Evolutionary conservation across 2,329 filamentous ascomycete species (phyloP), one percentile per base, ranked within the genome.

Genomic region (Boeremia exigua): DNA sequence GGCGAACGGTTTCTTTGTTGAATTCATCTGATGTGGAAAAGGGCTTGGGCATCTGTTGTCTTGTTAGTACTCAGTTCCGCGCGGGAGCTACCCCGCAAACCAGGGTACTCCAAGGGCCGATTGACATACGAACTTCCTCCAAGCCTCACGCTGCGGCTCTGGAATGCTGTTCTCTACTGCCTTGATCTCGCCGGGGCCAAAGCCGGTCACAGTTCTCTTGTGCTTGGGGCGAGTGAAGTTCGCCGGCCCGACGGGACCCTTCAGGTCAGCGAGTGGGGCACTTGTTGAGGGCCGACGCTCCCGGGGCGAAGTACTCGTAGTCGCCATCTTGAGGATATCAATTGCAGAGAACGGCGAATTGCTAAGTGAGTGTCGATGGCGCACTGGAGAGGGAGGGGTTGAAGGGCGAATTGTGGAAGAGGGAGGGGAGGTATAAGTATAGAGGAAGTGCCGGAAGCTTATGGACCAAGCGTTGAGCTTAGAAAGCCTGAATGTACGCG

Each of bases 141-240:
- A 88, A 74, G 91, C 90, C 68, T 86, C 91, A 62, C 93, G 88
- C 81, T 96, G 88, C 30, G 88, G 87, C 76, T 97, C 93, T 42
- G 94, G 94, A 71, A 98, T 96, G 58, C 79, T 87, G 81, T 92
- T 92, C 80, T 98, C 93, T 44, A 98, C 91, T 69, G 80, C 89
- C 82, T 96, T 97, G 81, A 97, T 97, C 74, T 99, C 95, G 32
- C 86, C 82, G 27, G 92, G 85, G 30, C 92, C 93, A 73, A 98
- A 95, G 8, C 95, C 95, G 9, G 95, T 99, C 64, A 91, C 90
- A n/a, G 94, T 98, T 66, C 95, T 87, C 83, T 92, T 97, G 81
- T 99, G 95, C 81, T 98, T 99, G 40, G 95, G 95, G 58, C 95
- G 86, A 78, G 90, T 88, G 74, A 96, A 94, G 37, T 88, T 88